Conservation (phyloP, 768 basidiomycete species). For the Tricholoma saponaceum region DNA sequence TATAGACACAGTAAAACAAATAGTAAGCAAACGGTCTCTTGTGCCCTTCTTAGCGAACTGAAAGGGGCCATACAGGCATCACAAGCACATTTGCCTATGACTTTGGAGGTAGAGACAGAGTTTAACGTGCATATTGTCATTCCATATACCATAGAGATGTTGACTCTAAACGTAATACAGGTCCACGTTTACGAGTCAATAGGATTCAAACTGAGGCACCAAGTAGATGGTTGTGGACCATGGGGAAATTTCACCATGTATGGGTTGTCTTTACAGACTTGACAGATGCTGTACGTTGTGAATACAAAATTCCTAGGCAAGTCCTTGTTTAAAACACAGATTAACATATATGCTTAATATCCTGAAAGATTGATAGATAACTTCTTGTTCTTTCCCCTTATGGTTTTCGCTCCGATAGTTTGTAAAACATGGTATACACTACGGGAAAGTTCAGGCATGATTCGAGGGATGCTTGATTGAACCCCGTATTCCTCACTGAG, state of each 20-base stretch:
- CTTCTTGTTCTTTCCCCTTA: too few relatives aligned
- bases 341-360: neutral
- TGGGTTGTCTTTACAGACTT: slow-evolving; percentile 1
- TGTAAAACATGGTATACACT: too few relatives aligned
- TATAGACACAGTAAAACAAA: slow-evolving; percentile 8
- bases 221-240: slow-evolving; percentile 6
- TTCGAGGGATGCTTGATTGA: too few relatives aligned
- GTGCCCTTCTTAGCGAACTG: neutral
- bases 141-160: neutral
- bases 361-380: too few relatives aligned
- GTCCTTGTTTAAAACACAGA: neutral
- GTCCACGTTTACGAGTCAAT: slow-evolving; percentile 9
- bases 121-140: slow-evolving; percentile 1
- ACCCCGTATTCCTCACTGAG: too few relatives aligned
- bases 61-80: neutral
- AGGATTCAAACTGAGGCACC: slow-evolving; percentile 9
- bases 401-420: too few relatives aligned
- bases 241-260: slow-evolving; percentile 12
- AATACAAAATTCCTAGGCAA: neutral
- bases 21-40: neutral
- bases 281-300: neutral
- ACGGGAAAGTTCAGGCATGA: too few relatives aligned
- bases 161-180: neutral
- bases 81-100: slow-evolving; percentile 8
- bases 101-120: slow-evolving; percentile 9